Evolutionary conservation across 2,329 filamentous ascomycete genomes (phyloP).

Genomic region (Pseudocercospora fijiensis): DNA sequence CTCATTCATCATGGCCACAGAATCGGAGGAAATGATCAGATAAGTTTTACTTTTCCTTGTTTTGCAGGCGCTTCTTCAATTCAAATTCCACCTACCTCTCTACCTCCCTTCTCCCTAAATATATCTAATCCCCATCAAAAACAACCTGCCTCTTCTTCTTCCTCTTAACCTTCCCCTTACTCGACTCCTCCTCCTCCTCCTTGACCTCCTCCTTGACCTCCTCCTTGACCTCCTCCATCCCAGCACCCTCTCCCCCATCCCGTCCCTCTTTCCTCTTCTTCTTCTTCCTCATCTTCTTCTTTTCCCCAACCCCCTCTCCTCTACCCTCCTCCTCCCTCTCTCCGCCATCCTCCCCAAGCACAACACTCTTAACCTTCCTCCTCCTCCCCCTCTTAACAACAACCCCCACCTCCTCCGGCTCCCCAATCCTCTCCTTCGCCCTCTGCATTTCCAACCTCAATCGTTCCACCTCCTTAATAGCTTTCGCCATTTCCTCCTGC

Average conservation of each 20-base stretch:
- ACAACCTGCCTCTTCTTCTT: conserved; percentile 43
- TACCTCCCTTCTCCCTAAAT: not conserved
- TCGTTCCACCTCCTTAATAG: conserved; percentile 84
- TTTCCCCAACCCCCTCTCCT: conserved; percentile 32
- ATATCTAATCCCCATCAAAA: conserved; percentile 28
- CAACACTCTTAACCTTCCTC: conserved; percentile 44
- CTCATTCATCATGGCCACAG: no score
- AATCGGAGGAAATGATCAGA: no score
- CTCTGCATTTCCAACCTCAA: conserved; percentile 86
- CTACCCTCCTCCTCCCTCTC: conserved; percentile 22
- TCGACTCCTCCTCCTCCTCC: conserved; percentile 18
- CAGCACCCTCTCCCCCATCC: conserved; percentile 23
- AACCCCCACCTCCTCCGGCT: conserved; percentile 60
- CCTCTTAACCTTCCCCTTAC: conserved; percentile 42
- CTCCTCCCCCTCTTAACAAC: conserved; percentile 62
- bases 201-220: conserved; percentile 18
- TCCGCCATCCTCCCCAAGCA: conserved; percentile 19
- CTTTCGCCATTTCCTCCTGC: conserved; percentile 83
- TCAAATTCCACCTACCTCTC: not conserved
- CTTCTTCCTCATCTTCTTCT: conserved; percentile 30
- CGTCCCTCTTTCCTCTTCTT: conserved; percentile 15
- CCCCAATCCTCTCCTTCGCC: conserved; percentile 71
- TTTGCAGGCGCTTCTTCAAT: no score
- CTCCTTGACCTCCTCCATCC: conserved; percentile 10
- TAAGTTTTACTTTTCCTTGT: no score